These are phyloP conservation scores for Neurospora sp. DNA, from an alignment of 495 filamentous ascomycete genomes.

Conservation along the genomic window DNA sequence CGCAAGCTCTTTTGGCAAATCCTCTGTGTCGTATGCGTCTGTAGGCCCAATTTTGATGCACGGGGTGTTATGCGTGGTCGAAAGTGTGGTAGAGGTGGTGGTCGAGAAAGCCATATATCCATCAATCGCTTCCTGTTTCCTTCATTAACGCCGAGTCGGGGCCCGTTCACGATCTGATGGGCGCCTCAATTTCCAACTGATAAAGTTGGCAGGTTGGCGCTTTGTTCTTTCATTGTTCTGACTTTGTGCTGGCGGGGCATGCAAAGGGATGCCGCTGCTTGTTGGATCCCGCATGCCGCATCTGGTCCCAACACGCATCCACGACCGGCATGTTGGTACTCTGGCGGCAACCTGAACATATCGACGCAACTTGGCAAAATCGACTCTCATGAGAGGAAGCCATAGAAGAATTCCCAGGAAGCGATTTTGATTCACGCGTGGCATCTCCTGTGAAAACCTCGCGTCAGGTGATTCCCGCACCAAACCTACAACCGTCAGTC, in stretches of 20 bases:
- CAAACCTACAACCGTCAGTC: background rate
- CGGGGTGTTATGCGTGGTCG: background rate
- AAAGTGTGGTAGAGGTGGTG: background rate
- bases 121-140: background rate
- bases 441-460: background rate
- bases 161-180: background rate
- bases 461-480: background rate
- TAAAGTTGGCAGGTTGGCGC: background rate
- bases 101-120: background rate
- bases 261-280: background rate
- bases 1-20: background rate
- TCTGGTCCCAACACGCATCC: background rate
- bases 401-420: background rate
- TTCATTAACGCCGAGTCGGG: background rate
- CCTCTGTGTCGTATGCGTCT: background rate
- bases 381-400: background rate
- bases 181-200: background rate
- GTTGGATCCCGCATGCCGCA: background rate
- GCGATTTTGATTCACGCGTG: background rate
- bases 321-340: background rate
- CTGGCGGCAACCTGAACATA: background rate
- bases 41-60: background rate
- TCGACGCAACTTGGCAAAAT: background rate
- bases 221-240: background rate
- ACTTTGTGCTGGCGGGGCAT: background rate